Evolutionary conservation across 768 basidiomycete genomes (phyloP).

Genomic region (Mycena olivaceomarginata): DNA sequence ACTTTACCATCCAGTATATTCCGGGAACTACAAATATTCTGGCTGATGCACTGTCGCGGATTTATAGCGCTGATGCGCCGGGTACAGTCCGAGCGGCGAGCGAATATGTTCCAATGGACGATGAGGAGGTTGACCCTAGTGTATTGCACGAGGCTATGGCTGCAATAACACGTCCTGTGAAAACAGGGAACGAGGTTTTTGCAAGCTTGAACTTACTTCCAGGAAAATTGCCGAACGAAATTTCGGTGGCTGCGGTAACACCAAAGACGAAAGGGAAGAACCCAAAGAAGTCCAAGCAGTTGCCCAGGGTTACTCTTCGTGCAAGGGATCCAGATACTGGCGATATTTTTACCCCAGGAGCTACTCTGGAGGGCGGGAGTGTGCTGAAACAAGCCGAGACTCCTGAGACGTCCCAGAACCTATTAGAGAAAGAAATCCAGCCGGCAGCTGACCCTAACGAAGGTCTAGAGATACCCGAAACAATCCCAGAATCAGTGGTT

Average conservation of each 20-base stretch:
- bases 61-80: slow-evolving; percentile 42
- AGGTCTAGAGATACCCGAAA: too few species aligned
- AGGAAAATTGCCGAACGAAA: background rate
- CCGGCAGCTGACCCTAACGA: too few species aligned
- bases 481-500: too few species aligned
- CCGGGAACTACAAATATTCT: slow-evolving; percentile 54
- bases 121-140: background rate
- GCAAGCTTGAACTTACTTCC: slow-evolving; percentile 12
- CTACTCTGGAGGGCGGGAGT: too few species aligned
- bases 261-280: too few species aligned
- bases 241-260: background rate
- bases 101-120: slow-evolving; percentile 32
- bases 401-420: too few species aligned
- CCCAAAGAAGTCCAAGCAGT: too few species aligned
- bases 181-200: background rate
- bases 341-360: too few species aligned
- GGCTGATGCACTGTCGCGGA: slow-evolving; percentile 54
- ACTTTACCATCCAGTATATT: slow-evolving; percentile 24
- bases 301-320: too few species aligned
- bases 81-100: slow-evolving; percentile 28
- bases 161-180: slow-evolving; percentile 2
- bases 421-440: too few species aligned
- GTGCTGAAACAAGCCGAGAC: too few species aligned
- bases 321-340: too few species aligned
- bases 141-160: background rate